A percentile compares a stretch with the other conserved stretches of the same genome.
Evolutionary conservation across 108 stramenopile genomes (phyloP).

Genomic region (Fragilariopsis cylindrus): DNA sequence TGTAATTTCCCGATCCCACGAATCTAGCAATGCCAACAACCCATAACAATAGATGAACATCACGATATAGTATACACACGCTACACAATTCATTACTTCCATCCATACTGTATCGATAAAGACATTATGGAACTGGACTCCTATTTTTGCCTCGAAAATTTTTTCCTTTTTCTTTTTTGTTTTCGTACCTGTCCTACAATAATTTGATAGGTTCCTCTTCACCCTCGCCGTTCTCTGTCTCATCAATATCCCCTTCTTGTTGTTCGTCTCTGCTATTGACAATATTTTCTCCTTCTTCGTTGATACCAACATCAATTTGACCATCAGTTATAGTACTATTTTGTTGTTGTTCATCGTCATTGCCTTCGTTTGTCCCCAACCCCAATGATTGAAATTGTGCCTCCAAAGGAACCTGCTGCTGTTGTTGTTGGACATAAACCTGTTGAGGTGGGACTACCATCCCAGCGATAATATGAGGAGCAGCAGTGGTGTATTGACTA

Average conservation of each 20-base stretch:
- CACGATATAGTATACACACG: no score
- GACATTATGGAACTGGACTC: no score
- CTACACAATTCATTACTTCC: no score
- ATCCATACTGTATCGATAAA: no score
- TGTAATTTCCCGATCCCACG: no score
- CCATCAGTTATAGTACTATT: neutral
- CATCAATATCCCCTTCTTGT: constrained; percentile 18
- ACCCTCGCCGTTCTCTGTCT: constrained; percentile 32
- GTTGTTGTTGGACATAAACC: constrained; percentile 32
- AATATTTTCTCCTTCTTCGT: neutral
- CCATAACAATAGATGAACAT: no score
- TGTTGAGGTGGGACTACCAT: constrained; percentile 43
- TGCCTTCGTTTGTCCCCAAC: neutral
- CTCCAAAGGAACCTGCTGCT: constrained; percentile 32
- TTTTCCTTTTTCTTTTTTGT: neutral
- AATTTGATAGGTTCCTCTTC: constrained; percentile 73
- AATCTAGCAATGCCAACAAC: no score
- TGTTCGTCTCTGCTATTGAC: constrained; percentile 8
- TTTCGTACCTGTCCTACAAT: constrained; percentile 81
- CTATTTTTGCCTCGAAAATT: neutral
- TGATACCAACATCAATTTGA: neutral
- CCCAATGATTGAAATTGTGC: constrained; percentile 46
- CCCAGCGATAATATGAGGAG: constrained; percentile 1
- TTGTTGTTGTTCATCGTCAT: constrained; percentile 17
- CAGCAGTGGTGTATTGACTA: neutral